Conservation (phyloP, 306 rosid genomes). For the Clitoria ternatea region DNA sequence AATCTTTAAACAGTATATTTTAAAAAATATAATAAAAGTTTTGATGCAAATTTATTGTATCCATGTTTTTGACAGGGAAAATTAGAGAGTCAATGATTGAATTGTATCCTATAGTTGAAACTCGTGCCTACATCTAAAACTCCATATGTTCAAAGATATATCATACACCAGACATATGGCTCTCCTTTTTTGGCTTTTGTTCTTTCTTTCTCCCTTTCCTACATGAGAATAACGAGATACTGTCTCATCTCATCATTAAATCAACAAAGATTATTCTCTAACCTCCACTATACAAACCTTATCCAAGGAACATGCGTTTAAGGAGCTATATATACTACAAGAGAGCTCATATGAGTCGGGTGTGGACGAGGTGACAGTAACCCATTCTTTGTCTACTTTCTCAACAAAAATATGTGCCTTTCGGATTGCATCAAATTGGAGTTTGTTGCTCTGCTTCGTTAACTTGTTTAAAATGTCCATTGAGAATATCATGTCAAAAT, state of each 20-base stretch:
- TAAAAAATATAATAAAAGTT: not conserved
- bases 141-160: not conserved
- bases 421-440: constrained; percentile 52
- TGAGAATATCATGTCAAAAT: constrained; percentile 59
- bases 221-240: not conserved
- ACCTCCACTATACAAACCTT: constrained; percentile 61
- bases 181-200: not conserved
- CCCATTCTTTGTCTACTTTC: constrained; percentile 73
- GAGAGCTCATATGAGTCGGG: constrained; percentile 68
- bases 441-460: constrained; percentile 48
- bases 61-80: not conserved
- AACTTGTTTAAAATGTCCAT: constrained; percentile 51
- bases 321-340: constrained; percentile 60
- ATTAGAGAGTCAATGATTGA: not conserved
- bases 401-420: constrained; percentile 59
- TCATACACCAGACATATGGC: not conserved
- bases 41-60: too few relatives aligned
- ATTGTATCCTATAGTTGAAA: not conserved
- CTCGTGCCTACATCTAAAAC: not conserved
- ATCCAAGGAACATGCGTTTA: constrained; percentile 53
- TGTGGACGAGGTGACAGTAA: constrained; percentile 54
- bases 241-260: constrained; percentile 2
- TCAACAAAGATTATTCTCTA: constrained; percentile 32
- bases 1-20: not conserved
- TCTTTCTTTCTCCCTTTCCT: not conserved